These are phyloP conservation scores for Fusarium sp. DNA, from an alignment of 2,329 filamentous ascomycete species.

Conservation along the genomic window DNA sequence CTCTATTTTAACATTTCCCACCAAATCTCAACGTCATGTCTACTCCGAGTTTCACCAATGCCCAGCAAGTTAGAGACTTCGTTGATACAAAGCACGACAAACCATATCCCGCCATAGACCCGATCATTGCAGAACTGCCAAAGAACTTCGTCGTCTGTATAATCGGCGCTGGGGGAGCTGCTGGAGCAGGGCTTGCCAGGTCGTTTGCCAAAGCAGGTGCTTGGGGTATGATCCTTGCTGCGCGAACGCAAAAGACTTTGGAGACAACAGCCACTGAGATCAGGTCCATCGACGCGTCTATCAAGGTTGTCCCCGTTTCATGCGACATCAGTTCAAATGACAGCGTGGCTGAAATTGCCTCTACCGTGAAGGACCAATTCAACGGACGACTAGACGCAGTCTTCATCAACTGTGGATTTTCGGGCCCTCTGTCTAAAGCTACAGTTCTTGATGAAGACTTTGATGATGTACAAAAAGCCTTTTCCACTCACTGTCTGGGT, in stretches of 20 bases:
- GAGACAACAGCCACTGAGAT: not conserved
- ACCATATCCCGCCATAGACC: not conserved
- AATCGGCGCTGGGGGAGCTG: conserved; percentile 10
- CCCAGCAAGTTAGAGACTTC: conserved; percentile 2
- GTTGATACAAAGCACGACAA: not conserved
- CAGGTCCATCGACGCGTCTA: not conserved
- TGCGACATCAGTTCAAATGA: conserved; percentile 1
- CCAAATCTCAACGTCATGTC: not conserved
- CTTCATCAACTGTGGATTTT: conserved; percentile 12
- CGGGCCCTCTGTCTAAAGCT: not conserved
- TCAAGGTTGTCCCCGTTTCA: rapidly evolving
- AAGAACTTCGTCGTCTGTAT: not conserved
- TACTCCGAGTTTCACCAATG: not conserved
- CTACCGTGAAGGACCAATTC: not conserved
- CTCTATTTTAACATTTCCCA: not conserved
- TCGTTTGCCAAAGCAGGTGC: conserved; percentile 1
- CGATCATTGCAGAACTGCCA: not conserved
- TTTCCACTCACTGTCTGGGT: not conserved
- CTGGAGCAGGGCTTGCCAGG: not conserved
- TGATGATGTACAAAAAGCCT: not conserved
- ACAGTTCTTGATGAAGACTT: conserved; percentile 5
- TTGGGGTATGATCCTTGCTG: conserved; percentile 2
- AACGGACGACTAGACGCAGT: not conserved
- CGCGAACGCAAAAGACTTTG: not conserved
- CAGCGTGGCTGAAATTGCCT: not conserved